Evolutionary conservation across 495 filamentous ascomycete genomes (phyloP), one percentile per base, ranked within the genome.

Genomic region (Penicillium mononematosum): DNA sequence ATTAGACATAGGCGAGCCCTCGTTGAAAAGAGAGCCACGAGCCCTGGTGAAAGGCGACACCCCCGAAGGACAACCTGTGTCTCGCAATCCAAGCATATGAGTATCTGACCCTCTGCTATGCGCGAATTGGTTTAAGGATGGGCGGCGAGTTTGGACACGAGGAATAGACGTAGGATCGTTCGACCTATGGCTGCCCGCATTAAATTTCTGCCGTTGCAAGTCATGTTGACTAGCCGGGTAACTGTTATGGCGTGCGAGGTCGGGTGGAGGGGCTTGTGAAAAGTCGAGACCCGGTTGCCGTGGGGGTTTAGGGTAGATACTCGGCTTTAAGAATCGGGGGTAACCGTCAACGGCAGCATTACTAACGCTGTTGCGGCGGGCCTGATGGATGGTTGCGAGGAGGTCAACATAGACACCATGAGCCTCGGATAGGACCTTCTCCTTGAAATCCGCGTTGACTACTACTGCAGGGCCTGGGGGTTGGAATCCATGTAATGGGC

Each of bases 391-490:
- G 54, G 84, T 88, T 10, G 86, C 77, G 22, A 98, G 75, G 4
- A 98, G 82, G 62, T 96, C 90, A 38, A 92, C 83, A 73, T 98
- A 98, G 22, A 93, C 85, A 50, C 83, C 81, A 68, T 97, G 90
- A 31, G 94, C 94, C 83, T 88, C 92, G 16, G 86, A 80, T 44
- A 96, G 78, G 6, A 88, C 84, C 59, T 87, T 88, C 68, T 97
- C 93, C 59, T 88, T 88, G 67, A 89, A 91, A 59, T 85, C 83
- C 5, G 77, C 70, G 63, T 84, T 88, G 3, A 53, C 67, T 8
- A 68, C 61, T 0, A 70, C 66, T 5, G 65, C 42, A 19, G 65
- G 51, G 9, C 53, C 64, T 27, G 62, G 46, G 24, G 41, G 52
- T 45, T 73, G 71, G 38, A 71, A 60, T 25, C 58, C 58, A 44